Evolutionary conservation across 148 eudicot genomes (phyloP).

Genomic region (Heliamphora exappendiculata): DNA sequence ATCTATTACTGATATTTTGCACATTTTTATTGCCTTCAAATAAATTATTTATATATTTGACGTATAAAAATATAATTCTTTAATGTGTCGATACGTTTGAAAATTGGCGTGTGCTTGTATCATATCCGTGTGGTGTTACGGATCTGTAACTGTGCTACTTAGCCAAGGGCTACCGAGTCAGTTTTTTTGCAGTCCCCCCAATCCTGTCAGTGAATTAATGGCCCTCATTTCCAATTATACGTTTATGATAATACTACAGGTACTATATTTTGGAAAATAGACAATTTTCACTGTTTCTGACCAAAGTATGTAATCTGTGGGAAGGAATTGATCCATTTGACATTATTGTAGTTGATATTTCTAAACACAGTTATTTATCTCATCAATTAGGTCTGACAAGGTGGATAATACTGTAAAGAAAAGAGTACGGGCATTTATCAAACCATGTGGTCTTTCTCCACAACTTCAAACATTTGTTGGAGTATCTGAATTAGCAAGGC

Average conservation of each 20-base stretch:
- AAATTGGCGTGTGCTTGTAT: too few relatives aligned
- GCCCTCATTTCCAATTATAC: background rate
- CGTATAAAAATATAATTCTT: too few relatives aligned
- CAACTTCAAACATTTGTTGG: slow-evolving; percentile 56
- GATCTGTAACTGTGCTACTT: too few relatives aligned
- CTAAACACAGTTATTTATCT: background rate
- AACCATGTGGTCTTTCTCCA: slow-evolving; percentile 53
- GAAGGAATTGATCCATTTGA: background rate
- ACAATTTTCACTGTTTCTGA: background rate
- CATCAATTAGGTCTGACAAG: slow-evolving; percentile 21
- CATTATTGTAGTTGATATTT: background rate
- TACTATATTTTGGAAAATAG: background rate
- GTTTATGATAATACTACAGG: background rate
- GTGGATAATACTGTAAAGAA: slow-evolving; percentile 25
- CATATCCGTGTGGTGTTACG: too few relatives aligned
- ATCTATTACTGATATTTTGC: too few relatives aligned
- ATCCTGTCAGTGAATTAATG: background rate
- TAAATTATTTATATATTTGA: too few relatives aligned
- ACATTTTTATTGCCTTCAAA: too few relatives aligned
- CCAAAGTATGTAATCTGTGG: background rate
- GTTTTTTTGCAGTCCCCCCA: background rate
- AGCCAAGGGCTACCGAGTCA: background rate
- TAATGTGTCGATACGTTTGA: too few relatives aligned
- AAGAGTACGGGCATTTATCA: slow-evolving; percentile 43
- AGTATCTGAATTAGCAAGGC: slow-evolving; percentile 52